These are phyloP conservation scores for Parastagonospora avenae DNA, from an alignment of 2,329 filamentous ascomycete genomes.

Conservation along the genomic window DNA sequence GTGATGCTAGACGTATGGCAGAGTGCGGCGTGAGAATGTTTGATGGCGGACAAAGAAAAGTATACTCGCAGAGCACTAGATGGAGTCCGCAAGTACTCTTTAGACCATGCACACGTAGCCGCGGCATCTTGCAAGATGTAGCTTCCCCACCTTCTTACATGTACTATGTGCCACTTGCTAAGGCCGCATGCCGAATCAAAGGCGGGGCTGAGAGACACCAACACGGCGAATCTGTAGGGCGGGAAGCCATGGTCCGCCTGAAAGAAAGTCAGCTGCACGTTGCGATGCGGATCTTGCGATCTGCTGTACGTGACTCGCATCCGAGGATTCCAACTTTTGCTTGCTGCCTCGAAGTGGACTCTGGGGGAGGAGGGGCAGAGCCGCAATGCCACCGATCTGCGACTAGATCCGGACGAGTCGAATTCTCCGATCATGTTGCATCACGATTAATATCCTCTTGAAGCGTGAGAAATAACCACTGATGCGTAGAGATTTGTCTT, in stretches of 20 bases:
- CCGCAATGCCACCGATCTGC: neutral
- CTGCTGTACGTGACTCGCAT: slow-evolving; percentile 6
- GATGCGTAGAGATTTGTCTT: neutral
- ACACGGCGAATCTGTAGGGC: too few species aligned
- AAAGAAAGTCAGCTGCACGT: neutral
- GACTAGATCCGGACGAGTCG: slow-evolving; percentile 9
- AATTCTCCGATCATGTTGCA: neutral
- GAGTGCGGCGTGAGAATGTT: neutral
- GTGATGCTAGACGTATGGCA: neutral
- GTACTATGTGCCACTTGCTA: neutral
- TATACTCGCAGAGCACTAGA: neutral
- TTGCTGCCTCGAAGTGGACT: too few species aligned
- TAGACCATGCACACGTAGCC: neutral
- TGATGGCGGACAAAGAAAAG: neutral
- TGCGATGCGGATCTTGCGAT: neutral
- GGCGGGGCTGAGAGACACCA: neutral
- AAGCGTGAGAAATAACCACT: neutral
- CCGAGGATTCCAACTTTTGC: slow-evolving; percentile 1
- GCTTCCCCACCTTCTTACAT: slow-evolving; percentile 1
- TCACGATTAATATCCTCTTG: neutral
- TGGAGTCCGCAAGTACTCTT: too few species aligned
- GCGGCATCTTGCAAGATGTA: neutral
- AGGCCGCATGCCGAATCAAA: neutral
- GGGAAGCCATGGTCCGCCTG: neutral
- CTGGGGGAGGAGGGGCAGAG: neutral